Base-by-base conservation (phyloP, 495 filamentous ascomycete species). In the Choiromyces venosus region DNA sequence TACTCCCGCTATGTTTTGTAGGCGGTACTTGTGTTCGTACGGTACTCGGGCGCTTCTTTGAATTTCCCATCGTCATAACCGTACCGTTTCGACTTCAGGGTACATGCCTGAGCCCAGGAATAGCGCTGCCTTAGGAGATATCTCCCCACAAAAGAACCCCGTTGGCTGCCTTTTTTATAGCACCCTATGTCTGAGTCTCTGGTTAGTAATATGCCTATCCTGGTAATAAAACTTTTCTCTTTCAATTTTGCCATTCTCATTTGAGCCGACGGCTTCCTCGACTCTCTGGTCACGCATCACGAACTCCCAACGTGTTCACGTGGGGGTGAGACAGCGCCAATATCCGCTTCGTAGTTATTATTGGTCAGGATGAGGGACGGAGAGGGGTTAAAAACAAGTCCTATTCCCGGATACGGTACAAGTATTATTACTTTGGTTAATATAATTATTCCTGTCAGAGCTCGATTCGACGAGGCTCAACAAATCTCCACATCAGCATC, bases 261-360 rank as follows among this genome's bases (percentile, higher is more conserved):
- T n/a, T n/a, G n/a, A n/a, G n/a, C n/a, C n/a, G n/a, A n/a, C n/a
- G n/a, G n/a, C n/a, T n/a, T 21, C 19, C 18, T 7, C 14, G 19
- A n/a, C 19, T 21, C 18, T 18, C 42, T n/a, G 16, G 21, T 21
- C 37, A 67, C 65, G 44, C n/a, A 66, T 72, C 65, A 37, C 29
- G 61, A 71, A 52, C 67, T 36, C 35, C 38, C 10, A 52, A 72
- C 61, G 70, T 66, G 19, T 42, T 72, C 70, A 72, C 64, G 70
- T 72, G 70, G 38, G 70, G 61, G 65, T 44, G 38, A 72, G 70
- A 72, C 70, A 72, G 21, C 64, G 39, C 65, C 64, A 25, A n/a
- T 52, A 10, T 12, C 21, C 21, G 46, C 46, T 25, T 52, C 46
- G 7, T 52, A 10, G 8, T 52, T 52, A 52, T 52, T 52, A 52